Evolutionary conservation across 768 basidiomycete genomes (phyloP), one percentile per base, ranked within the genome.

Genomic region (Tylopilus sp.): DNA sequence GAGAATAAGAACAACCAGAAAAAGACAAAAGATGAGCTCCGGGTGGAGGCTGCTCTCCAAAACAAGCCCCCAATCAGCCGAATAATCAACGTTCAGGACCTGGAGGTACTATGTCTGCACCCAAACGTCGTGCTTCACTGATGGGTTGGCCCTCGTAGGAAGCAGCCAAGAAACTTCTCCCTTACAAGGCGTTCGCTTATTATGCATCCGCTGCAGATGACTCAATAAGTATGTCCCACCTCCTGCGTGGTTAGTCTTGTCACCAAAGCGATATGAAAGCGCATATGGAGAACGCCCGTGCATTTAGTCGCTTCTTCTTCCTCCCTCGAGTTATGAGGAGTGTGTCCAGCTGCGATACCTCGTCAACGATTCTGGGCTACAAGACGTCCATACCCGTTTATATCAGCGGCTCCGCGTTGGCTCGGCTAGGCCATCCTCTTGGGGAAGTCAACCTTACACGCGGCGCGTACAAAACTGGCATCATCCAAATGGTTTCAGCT

Each of bases 131-230:
- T 26, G 29, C 45, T 31, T 31, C 43, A 31, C 10, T 30, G 38
- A 34, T 34, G 6, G n/a, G n/a, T 54, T 21, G 24, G 6, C 2
- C 34, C 12, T 16, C 21, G n/a, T 28, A 91, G 89, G 75, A 77
- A 26, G 79, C 89, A 21, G 93, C 93, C 10, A 81, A 79, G 62
- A 78, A 82, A 48, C 75, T 88, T 4, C 77, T 98, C 52, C 82
- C 84, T 4, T 76, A 83, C 63, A 88, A 84, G 58, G 91, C 91
- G 1, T 76, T 83, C 63, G 84, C 91, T 3, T 94, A 93, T 69
- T 94, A 94, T 69, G 81, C 83, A 7, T 93, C 92, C 22, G 88
- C 90, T 11, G 77, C 91, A 1, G 94, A 97, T 63, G 92, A 95
- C 63, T 85, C 88, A 63, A 79, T 86, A 58, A 75, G 92, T 92